phyloP scores from a whole-genome alignment of 306 rosid species.

The Dicorynia guianensis region DNA sequence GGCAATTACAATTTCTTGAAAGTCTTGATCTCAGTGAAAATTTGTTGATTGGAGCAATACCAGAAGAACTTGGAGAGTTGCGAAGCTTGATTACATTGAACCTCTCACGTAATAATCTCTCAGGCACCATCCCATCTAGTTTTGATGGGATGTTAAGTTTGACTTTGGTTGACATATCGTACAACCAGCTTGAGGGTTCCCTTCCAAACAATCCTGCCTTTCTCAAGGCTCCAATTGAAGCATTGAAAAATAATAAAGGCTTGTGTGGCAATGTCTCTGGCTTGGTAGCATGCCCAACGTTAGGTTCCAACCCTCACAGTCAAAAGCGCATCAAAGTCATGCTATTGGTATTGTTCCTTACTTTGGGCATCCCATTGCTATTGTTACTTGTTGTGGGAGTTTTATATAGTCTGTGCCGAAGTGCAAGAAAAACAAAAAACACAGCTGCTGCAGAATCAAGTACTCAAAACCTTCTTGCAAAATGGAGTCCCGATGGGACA shows the following conservation, averaged over 20 bases:
- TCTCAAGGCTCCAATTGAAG: conserved; percentile 24
- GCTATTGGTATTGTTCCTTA: background rate
- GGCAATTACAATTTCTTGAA: conserved; percentile 18
- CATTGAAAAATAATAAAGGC: conserved; percentile 26
- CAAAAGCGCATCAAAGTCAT: background rate
- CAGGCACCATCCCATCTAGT: conserved; percentile 41
- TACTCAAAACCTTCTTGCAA: background rate
- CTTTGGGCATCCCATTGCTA: background rate
- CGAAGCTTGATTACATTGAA: conserved; percentile 27
- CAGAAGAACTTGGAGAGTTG: conserved; percentile 41
- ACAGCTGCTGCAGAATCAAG: background rate
- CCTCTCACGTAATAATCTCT: conserved; percentile 46
- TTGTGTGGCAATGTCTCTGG: conserved; percentile 38
- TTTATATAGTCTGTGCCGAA: background rate
- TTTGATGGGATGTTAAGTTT: conserved; percentile 44
- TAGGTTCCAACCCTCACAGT: background rate
- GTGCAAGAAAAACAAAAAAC: background rate
- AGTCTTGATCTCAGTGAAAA: conserved; percentile 45
- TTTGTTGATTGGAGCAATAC: conserved; percentile 17
- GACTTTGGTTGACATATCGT: conserved; percentile 40
- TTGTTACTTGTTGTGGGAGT: background rate
- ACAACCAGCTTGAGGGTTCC: conserved; percentile 35
- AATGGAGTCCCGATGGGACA: background rate
- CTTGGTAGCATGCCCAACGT: background rate
- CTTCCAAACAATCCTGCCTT: conserved; percentile 37